Evolutionary conservation across 1,284 basidiomycete species (phyloP), one percentile per base, ranked within the genome.

Genomic region (Ustilago trichophora): DNA sequence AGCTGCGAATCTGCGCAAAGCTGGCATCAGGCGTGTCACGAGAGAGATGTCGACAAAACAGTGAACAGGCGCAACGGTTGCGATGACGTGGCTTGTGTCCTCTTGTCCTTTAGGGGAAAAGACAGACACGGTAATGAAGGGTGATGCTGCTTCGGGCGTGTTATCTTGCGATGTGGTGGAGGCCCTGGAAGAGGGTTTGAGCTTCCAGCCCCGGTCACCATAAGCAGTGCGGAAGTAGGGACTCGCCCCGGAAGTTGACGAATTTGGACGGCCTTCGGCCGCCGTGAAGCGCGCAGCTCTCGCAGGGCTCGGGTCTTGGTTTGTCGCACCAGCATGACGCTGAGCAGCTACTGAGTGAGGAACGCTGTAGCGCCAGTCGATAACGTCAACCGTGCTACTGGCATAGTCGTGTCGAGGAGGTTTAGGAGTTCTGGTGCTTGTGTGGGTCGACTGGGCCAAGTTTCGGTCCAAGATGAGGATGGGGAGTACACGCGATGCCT

Each of bases 201-300:
- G 18, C 53, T 74, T 73, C 73, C 73, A 76, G 10, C 59, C 72
- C 3, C 57, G 63, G 8, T 76, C 73, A 2, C 71, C 67, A 21
- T 51, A 72, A 7, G 53, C 34, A 13, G 64, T 53, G 25, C 54
- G 56, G 15, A 44, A 34, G 35, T 68, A 74, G 3, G 68, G 72
- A 37, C 26, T 56, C 6, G 21, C 22, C 2, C 25, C 13, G 6
- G 42, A 36, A 4, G 37, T 37, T 12, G 53, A 38, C 0, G 62
- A 55, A 19, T 24, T 5, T 4, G 45, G 16, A 6, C 67, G 53
- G 6, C 21, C 15, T 3, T 58, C 57, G 15, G 47, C 21, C 7
- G 53, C 9, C 15, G 41, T 44, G 41, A 70, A 70, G 8, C 60
- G 58, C 26, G 67, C 49, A 21, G 55, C 34, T 13, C 48, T 46